phyloP scores from a whole-genome alignment of 2,329 filamentous ascomycete species.

The Fusarium sp. region DNA sequence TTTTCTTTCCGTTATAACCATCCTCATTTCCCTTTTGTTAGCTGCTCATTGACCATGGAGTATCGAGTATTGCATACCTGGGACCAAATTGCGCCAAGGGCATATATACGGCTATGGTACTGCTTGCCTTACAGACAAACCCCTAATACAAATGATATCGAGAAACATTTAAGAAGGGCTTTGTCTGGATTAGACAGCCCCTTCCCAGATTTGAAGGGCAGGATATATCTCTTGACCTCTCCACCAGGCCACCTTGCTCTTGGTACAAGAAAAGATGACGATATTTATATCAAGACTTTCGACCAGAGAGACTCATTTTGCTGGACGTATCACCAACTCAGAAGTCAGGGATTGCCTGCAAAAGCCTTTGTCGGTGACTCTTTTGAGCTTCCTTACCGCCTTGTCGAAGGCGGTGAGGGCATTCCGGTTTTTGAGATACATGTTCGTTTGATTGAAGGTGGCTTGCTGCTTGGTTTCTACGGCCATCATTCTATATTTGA shows the following conservation, averaged over 20 bases:
- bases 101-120: background rate
- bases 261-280: background rate
- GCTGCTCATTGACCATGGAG: background rate
- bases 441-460: background rate
- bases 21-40: too few relatives aligned
- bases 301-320: background rate
- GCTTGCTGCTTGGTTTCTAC: background rate
- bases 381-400: background rate
- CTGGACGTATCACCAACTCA: background rate
- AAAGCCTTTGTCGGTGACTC: accelerated
- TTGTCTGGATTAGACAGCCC: accelerated
- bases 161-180: background rate
- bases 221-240: accelerated
- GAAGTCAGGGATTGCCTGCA: background rate
- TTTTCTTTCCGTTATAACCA: too few relatives aligned
- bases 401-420: background rate
- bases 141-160: accelerated
- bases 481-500: background rate
- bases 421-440: background rate
- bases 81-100: background rate
- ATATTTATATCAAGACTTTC: background rate
- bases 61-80: background rate
- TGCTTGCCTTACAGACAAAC: background rate
- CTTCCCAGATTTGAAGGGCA: accelerated
- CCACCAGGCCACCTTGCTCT: background rate